Evolutionary conservation across 495 filamentous ascomycete genomes (phyloP).

Genomic region (Collariella sp.): DNA sequence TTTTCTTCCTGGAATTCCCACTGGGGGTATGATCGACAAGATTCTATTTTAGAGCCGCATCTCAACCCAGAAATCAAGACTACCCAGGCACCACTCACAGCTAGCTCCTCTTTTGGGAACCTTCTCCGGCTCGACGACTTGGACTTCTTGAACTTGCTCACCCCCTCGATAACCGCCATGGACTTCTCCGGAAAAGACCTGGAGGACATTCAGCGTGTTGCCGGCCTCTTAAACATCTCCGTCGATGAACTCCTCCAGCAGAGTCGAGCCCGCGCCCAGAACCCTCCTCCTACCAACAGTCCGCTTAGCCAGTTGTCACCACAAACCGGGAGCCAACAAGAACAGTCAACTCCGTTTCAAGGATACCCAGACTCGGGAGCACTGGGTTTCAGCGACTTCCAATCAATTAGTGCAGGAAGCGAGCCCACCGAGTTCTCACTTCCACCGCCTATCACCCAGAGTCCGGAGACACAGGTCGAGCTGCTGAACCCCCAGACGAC

Average conservation of each 20-base stretch:
- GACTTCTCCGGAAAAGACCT: constrained; percentile 21
- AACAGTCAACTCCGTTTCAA: background rate
- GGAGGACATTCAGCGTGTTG: constrained; percentile 23
- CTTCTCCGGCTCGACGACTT: background rate
- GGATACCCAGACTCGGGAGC: background rate
- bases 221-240: constrained; percentile 23
- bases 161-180: constrained; percentile 9
- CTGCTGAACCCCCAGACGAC: constrained; percentile 20
- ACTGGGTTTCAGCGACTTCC: background rate
- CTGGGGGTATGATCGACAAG: constrained; percentile 1
- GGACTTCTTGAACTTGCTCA: background rate
- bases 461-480: constrained; percentile 1
- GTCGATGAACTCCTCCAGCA: constrained; percentile 26
- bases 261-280: constrained; percentile 6
- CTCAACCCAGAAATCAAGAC: no score
- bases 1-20: constrained; percentile 6
- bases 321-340: background rate
- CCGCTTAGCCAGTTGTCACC: background rate
- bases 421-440: background rate
- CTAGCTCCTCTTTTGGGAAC: background rate
- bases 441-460: background rate
- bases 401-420: background rate
- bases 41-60: constrained; percentile 16
- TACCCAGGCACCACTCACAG: constrained; percentile 12
- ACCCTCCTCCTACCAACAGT: background rate